Evolutionary conservation across 192 early-diverging fungal genomes (phyloP).

Genomic region (Rhizophagus clarus): DNA sequence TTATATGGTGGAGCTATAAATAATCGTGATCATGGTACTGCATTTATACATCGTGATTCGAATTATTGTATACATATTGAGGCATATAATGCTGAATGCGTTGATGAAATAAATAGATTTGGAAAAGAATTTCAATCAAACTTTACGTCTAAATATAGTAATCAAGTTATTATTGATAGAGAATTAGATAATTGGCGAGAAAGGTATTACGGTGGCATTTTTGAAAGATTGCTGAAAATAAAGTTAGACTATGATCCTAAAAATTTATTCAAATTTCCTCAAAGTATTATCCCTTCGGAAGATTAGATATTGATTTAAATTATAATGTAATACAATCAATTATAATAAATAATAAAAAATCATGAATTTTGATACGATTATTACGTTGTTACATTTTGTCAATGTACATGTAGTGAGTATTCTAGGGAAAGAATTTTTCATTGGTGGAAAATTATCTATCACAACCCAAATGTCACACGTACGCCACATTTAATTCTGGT

Average conservation of each 20-base stretch:
- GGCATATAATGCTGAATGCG: neutral
- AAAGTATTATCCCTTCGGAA: constrained; percentile 25
- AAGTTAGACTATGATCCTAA: constrained; percentile 30
- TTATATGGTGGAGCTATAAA: constrained; percentile 2
- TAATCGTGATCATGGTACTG: neutral
- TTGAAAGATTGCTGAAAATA: constrained; percentile 12
- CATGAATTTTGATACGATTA: too few species aligned
- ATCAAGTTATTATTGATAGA: constrained; percentile 37
- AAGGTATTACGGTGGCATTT: constrained; percentile 33
- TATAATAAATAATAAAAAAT: too few species aligned
- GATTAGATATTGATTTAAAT: too few species aligned
- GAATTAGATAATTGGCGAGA: constrained; percentile 23
- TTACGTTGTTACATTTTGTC: too few species aligned
- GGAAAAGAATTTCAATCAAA: constrained; percentile 24
- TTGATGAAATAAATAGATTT: constrained; percentile 16
- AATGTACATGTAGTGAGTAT: too few species aligned
- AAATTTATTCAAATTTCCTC: constrained; percentile 34
- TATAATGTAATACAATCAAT: too few species aligned
- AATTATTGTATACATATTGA: constrained; percentile 19
- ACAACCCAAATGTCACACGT: too few species aligned
- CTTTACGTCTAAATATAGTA: constrained; percentile 21
- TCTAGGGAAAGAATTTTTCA: too few species aligned
- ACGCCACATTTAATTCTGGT: too few species aligned
- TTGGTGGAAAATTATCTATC: too few species aligned
- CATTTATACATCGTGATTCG: constrained; percentile 25